Evolutionary conservation across 2,329 filamentous ascomycete species (phyloP).

Genomic region (Pseudocercospora fuligena): DNA sequence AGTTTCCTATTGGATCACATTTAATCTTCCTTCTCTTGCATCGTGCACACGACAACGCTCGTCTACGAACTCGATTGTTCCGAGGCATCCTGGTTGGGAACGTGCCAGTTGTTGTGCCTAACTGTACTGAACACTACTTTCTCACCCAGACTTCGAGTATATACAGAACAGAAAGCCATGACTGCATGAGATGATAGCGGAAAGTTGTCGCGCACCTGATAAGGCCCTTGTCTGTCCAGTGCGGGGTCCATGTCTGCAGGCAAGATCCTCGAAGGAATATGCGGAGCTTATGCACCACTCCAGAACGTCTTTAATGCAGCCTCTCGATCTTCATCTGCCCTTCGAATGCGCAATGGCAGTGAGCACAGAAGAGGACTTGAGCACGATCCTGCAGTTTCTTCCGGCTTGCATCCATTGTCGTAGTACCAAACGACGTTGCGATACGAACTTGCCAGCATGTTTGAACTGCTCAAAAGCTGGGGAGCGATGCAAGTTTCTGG

Average conservation of each 20-base stretch:
- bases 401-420: slow-evolving; percentile 6
- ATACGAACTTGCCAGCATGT: slow-evolving; percentile 4
- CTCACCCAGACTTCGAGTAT: no score
- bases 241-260: neutral
- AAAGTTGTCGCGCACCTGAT: neutral
- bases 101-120: no score
- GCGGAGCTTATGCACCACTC: neutral
- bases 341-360: neutral
- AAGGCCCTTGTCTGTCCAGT: neutral
- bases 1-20: neutral
- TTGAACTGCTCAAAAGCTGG: slow-evolving; percentile 59
- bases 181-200: neutral
- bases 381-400: neutral
- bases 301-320: neutral
- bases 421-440: neutral
- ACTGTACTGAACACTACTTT: no score
- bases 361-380: neutral
- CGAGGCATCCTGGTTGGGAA: neutral
- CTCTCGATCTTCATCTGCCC: neutral
- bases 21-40: slow-evolving; percentile 8
- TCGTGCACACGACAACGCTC: slow-evolving; percentile 3
- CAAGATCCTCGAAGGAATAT: neutral
- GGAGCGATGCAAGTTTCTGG: slow-evolving; percentile 89
- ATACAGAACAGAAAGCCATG: no score
- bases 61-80: slow-evolving; percentile 2